Percentiles rank a stretch among this genome's conserved stretches.
Evolutionary conservation across 768 basidiomycete species (phyloP).

Genomic region (Clathrus columnatus): DNA sequence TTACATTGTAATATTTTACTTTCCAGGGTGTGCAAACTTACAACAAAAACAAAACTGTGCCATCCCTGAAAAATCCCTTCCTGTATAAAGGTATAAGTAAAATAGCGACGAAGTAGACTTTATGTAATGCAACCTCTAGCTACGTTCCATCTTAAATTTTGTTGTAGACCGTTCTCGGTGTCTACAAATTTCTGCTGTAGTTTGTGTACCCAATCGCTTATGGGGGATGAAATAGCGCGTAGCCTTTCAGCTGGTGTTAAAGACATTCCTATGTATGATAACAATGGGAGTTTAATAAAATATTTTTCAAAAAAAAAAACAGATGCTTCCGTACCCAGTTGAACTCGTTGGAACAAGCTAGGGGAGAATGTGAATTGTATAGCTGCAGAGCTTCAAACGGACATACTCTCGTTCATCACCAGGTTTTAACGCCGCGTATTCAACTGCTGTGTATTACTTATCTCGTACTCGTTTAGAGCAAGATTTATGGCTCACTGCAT

Average conservation of each 20-base stretch:
- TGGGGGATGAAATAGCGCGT: conserved; percentile 66
- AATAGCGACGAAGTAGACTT: not conserved
- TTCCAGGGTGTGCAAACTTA: conserved; percentile 28
- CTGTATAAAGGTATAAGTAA: conserved; percentile 38
- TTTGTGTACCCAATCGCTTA: conserved; percentile 55
- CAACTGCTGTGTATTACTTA: conserved; percentile 38
- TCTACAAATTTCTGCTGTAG: conserved; percentile 50
- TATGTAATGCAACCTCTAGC: not conserved
- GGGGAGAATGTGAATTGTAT: not conserved
- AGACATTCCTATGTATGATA: not conserved
- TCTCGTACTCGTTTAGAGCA: not conserved
- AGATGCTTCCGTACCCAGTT: conserved; percentile 66
- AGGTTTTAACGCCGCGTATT: conserved; percentile 50
- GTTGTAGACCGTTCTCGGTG: conserved; percentile 49
- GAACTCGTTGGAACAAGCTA: conserved; percentile 43
- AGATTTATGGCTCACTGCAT: conserved; percentile 40
- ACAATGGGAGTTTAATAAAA: not conserved
- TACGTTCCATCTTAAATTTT: conserved; percentile 47
- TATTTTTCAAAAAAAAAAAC: not conserved
- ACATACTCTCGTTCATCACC: conserved; percentile 53
- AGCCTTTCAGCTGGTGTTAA: conserved; percentile 50
- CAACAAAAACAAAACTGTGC: conserved; percentile 61
- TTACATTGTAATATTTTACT: not conserved
- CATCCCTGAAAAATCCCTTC: conserved; percentile 69
- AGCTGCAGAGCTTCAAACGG: conserved; percentile 31